Conservation (phyloP, 2,329 filamentous ascomycete genomes). For the Epichloe gansuensis region DNA sequence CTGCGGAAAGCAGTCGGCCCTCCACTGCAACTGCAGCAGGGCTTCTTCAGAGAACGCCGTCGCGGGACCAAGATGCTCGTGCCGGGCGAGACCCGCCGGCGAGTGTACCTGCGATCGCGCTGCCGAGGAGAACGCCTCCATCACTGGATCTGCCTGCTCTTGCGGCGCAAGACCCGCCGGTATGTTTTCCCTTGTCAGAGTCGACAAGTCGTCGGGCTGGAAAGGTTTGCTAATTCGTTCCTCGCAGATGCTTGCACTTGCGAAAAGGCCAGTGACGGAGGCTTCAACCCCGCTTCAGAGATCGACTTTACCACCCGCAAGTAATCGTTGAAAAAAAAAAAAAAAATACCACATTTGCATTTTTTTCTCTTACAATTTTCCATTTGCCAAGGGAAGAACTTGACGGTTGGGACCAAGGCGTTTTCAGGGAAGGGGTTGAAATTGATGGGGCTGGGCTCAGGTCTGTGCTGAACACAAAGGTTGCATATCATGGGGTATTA, state of each 20-base stretch:
- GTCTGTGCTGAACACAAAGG: neutral
- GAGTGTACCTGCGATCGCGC: conserved; percentile 72
- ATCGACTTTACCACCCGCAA: conserved; percentile 73
- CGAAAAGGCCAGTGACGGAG: conserved; percentile 54
- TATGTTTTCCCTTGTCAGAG: conserved; percentile 27
- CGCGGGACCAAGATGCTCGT: conserved; percentile 65
- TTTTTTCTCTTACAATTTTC: neutral
- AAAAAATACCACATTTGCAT: no score
- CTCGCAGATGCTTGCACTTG: conserved; percentile 61
- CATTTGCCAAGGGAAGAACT: neutral
- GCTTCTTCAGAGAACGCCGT: conserved; percentile 61
- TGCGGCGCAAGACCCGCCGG: conserved; percentile 65
- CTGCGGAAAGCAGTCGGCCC: conserved; percentile 76
- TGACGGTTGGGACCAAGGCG: neutral
- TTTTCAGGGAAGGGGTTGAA: neutral
- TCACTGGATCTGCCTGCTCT: conserved; percentile 50
- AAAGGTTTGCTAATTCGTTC: conserved; percentile 8
- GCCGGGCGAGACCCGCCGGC: conserved; percentile 66
- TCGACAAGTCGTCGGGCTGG: neutral
- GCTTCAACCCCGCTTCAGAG: conserved; percentile 53
- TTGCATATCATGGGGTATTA: neutral
- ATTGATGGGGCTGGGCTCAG: neutral
- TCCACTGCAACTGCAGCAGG: conserved; percentile 77
- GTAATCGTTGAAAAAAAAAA: conserved; percentile 14
- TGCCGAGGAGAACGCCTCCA: conserved; percentile 51